Base-by-base conservation (phyloP, 305 asterid genomes). In the Stenogyne calaminthoides region DNA sequence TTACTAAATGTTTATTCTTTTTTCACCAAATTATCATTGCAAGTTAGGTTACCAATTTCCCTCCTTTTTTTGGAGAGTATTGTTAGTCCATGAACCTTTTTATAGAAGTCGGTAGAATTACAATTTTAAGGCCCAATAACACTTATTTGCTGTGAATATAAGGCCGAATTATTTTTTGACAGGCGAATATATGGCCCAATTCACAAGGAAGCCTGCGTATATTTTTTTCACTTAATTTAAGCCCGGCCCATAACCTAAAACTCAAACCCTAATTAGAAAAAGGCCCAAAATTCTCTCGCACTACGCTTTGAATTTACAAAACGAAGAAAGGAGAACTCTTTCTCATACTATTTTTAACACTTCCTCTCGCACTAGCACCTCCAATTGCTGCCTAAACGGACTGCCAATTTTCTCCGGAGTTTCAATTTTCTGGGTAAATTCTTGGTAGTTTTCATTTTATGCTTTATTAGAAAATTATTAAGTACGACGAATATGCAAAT, bases 241-340 rank as follows among this genome's bases (percentile, higher is more conserved):
- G 44, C 46, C 58, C 77, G 15, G 44, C 47, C 59, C 60, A 64
- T 22, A 2, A 19, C 54, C 8, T 0, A 36, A 37, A 20, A 62
- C 19, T 36, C 22, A 49, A 65, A 27, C 72, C 78, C 78, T 74
- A 74, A 55, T 42, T 32, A 2, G 9, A 63, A 44, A 37, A 72
- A 9, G 12, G 71, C 69, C 64, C 18, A 0, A 34, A 63, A 20
- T 63, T 16, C 7, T 7, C 15, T 55, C 14, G 8, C 5, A 2
- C 7, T 15, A 22, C 11, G 6, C 4, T 37, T 44, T 36, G 47
- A 18, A 73, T 51, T 63, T 51, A 16, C 14, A 6, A 7, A n/a
- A 27, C 9, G 4, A 57, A 15, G 10, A 37, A 16, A 9, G 27
- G 27, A 15, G 11, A 6, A 27, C 8, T 25, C 25, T 49, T 29